Base-by-base conservation (phyloP, 352 stramenopile species). In the Stephanocyclus meneghinianus region DNA sequence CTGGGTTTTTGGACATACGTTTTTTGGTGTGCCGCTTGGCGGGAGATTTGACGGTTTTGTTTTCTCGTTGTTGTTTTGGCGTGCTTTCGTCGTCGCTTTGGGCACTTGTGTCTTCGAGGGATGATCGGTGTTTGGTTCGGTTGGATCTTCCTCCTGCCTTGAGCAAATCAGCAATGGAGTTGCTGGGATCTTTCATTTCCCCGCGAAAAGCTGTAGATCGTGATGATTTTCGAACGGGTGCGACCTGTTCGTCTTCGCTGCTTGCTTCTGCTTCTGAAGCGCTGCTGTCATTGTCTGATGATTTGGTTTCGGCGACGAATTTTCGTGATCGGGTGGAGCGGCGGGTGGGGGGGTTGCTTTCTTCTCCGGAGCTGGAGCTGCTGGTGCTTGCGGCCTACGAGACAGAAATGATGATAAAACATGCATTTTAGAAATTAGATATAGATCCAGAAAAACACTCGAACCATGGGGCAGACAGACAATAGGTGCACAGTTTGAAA, bases 21-120 rank as follows among this genome's bases (percentile, higher is more conserved):
- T 55, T 60, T 30, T 69, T 65, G 45, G 74, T 83, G 48, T 87
- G 75, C n/a, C 79, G 72, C 50, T 86, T 83, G 10, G 84, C 84
- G 0, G 80, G 80, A 2, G 79, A 87, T 70, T 89, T 89, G 0
- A 68, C 42, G 42, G 61, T 15, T 1, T 65, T 29, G 37, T 16
- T 44, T 44, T 5, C 1, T 30, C 10, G 44, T 40, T 26, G 10
- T 61, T 61, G 21, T 71, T 42, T 35, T 60, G 68, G 18, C 48
- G 71, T 18, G 45, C 57, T 44, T 67, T 65, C 13, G 5, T 47
- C 13, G 50, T 60, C 18, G 56, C 57, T 29, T 60, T 51, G 2
- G 37, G 60, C 60, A 67, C 32, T 9, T 60, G 61, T 56, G 61
- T 71, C 45, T 71, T 74, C 60, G 26, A 30, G 7, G 13, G 26